Base-by-base conservation (phyloP, 495 filamentous ascomycete species). In the Elasticomyces elasticus region DNA sequence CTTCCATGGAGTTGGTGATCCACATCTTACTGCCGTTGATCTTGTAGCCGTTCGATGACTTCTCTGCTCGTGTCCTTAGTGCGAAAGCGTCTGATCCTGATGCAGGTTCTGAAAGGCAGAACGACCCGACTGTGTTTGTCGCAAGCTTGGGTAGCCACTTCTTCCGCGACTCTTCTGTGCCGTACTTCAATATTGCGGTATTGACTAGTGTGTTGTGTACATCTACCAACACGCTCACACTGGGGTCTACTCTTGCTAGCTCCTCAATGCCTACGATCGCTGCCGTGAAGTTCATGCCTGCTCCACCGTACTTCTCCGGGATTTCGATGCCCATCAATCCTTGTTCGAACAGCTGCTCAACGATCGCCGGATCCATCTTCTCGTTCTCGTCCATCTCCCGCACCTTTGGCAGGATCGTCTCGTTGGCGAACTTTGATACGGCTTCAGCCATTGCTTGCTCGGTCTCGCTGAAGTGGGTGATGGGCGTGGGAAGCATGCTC, bases 121-220 rank as follows among this genome's bases (percentile, higher is more conserved):
- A 99, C 23, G 87, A 94, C 46, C 90, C 94, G 43, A 97, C 85
- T 3, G 88, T 94, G 63, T 86, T 77, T 17, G 91, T 95, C 37
- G 90, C 89, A 56, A 99, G 72, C 64, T 78, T 78, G 5, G 92
- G 91, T 55, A 99, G 74, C 79, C 84, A 97, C 62, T 84, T 87
- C 64, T 82, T 81, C 75, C 89, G 87, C 51, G 83, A 64, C 60
- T 83, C 76, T 37, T 76, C 74, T 57, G 80, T 85, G 24, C 83
- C 94, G 70, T 86, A 95, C 63, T 87, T 94, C 62, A 95, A 62
- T 52, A 99, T 78, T 23, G 86, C 85, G 12, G 91, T 97, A 73
- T 96, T 97, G 68, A 95, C 89, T 27, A 99, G 74, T 9, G 92
- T 99, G 71, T 99, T 99, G 76, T 99, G 94, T 25, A 96, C 90